Evolutionary conservation across 768 basidiomycete genomes (phyloP), one percentile per base, ranked within the genome.

Genomic region (Boletus tomentosulus): DNA sequence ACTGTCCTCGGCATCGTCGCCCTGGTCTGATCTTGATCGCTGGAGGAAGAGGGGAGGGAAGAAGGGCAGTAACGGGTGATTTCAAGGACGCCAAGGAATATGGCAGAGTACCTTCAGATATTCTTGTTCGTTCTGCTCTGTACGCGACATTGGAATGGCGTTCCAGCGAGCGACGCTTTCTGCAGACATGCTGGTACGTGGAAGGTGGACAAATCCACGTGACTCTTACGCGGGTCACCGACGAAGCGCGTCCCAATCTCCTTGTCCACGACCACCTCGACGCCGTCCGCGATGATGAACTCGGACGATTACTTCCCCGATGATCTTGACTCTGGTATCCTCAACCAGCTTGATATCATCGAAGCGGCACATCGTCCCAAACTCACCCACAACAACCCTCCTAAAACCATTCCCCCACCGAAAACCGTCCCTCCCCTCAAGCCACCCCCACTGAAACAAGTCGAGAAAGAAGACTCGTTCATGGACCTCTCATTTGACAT

Each of bases 251-350:
- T 50, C 35, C 19, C 19, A 19, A 19, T 19, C 19, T 19, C 19
- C n/a, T 24, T 44, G 38, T 50, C 41, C 16, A 22, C 50, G 22
- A 50, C 56, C 43, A 51, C 37, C 16, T 55, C 31, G 19, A 48
- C 51, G 38, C 42, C 55, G 41, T 11, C 46, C 51, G 13, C 9
- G 28, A 57, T 61, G 56, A 89, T 91, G 87, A 87, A 83, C 74
- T 89, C 86, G 34, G 88, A 89, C 72, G 84, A 78, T 39, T 89
- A 84, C 64, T 91, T 87, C 65, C 80, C 81, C 57, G 83, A 83
- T 56, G 85, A 86, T 4, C 60, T 86, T 37, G 79, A 89, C 68
- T 78, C 78, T 42, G 79, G 77, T 34, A 77, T 80, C 3, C 62
- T 89, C 7, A 70, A 77, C 35, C 77, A 86, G 62, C 75, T 92